Evolutionary conservation across 2,329 filamentous ascomycete species (phyloP).

Genomic region (Verticillium dahliae): DNA sequence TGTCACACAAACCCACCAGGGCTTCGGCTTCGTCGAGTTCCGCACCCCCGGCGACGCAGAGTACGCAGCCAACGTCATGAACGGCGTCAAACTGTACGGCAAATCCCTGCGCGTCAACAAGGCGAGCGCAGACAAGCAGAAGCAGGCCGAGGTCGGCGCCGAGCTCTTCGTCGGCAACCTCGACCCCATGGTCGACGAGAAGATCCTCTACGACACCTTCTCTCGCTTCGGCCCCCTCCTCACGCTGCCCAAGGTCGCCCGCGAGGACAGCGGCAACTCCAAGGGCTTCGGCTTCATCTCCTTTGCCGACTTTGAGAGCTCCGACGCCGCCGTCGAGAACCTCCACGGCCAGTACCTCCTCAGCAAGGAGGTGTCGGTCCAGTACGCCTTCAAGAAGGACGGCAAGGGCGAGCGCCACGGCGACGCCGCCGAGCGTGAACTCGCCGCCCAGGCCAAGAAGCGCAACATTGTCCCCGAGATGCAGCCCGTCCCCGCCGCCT

Average conservation of each 20-base stretch:
- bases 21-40: slow-evolving; percentile 98
- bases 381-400: slow-evolving; percentile 99
- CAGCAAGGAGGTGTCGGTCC: slow-evolving; percentile 93
- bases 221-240: slow-evolving; percentile 83
- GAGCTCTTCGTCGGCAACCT: slow-evolving; percentile 97
- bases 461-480: slow-evolving; percentile 84
- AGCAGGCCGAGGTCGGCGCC: slow-evolving; percentile 85
- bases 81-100: slow-evolving; percentile 85
- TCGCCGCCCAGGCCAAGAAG: slow-evolving; percentile 87
- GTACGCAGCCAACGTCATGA: slow-evolving; percentile 95
- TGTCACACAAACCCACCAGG: slow-evolving; percentile 93
- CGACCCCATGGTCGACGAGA: slow-evolving; percentile 90
- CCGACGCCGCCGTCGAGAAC: slow-evolving; percentile 82
- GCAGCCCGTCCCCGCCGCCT: slow-evolving; percentile 67
- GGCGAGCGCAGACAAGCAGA: slow-evolving; percentile 84
- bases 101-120: slow-evolving; percentile 98
- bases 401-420: slow-evolving; percentile 95
- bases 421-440: slow-evolving; percentile 84
- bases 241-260: slow-evolving; percentile 80
- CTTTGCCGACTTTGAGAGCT: slow-evolving; percentile 87
- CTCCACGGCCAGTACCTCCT: slow-evolving; percentile 96
- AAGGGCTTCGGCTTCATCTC: slow-evolving; percentile 97
- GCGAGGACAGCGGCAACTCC: slow-evolving; percentile 79
- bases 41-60: slow-evolving; percentile 92
- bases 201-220: slow-evolving; percentile 91